A percentile compares a stretch with the other conserved stretches of the same genome.
phyloP scores from a whole-genome alignment of 495 filamentous ascomycete genomes.

The Tuber magnatum region DNA sequence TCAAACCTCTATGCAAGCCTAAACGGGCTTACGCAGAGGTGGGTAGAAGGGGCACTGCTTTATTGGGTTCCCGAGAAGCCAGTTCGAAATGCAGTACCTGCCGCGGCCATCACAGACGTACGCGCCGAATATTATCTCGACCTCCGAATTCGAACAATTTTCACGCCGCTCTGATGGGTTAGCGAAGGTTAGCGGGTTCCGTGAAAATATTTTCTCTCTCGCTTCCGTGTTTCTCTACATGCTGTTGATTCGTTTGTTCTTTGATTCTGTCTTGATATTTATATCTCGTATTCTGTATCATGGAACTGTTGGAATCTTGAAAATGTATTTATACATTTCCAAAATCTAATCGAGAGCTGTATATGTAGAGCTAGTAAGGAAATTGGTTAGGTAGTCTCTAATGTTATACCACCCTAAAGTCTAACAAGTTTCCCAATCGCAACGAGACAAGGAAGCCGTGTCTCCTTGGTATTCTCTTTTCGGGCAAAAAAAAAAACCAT shows the following conservation, averaged over 20 bases:
- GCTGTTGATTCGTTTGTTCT: not conserved
- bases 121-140: not conserved
- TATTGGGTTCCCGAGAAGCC: not conserved
- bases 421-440: not conserved
- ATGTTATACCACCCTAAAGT: not conserved
- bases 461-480: not conserved
- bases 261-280: not conserved
- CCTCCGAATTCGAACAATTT: not conserved
- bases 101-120: not conserved
- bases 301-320: not conserved
- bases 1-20: not conserved
- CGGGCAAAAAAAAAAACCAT: not conserved
- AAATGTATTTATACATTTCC: not conserved
- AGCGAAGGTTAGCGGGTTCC: not conserved
- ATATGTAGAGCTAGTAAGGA: not conserved
- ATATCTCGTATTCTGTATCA: not conserved
- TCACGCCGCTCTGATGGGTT: not conserved
- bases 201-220: not conserved
- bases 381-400: not conserved
- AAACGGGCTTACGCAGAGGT: not conserved
- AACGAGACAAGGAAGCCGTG: not conserved
- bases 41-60: not conserved
- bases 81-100: not conserved
- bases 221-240: not conserved
- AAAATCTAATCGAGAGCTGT: not conserved